These are phyloP conservation scores for Diaporthe sp. DNA, from an alignment of 2,329 filamentous ascomycete genomes.

Conservation along the genomic window DNA sequence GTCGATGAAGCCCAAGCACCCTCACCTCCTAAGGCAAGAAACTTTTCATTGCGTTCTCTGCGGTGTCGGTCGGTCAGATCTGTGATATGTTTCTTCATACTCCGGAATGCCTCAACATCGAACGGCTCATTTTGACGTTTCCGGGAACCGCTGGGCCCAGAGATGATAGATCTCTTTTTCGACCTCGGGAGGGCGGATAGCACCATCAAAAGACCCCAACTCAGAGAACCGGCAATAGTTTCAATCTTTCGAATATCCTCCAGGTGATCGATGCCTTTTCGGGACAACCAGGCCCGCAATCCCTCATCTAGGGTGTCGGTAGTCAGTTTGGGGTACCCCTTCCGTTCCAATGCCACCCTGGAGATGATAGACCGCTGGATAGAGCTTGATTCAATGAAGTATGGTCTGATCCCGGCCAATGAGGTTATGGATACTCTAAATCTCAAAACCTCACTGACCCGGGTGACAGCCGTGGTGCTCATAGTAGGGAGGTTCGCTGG, in stretches of 20 bases:
- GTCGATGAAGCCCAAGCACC: background rate
- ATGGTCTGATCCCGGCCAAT: background rate
- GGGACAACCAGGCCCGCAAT: background rate
- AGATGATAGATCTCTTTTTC: background rate
- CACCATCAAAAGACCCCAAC: background rate
- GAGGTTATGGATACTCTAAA: background rate
- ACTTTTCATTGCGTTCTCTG: background rate
- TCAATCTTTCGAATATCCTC: background rate
- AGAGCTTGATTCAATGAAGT: background rate
- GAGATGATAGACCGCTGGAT: background rate
- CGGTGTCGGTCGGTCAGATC: background rate
- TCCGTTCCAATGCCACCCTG: background rate
- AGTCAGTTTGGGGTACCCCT: background rate
- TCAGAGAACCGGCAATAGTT: background rate
- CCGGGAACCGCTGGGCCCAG: background rate
- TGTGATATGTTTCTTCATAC: background rate
- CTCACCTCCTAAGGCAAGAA: background rate
- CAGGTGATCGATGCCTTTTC: background rate
- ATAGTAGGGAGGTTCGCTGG: background rate
- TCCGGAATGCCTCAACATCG: background rate
- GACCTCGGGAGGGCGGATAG: background rate
- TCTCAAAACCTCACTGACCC: background rate
- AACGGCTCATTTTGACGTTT: background rate
- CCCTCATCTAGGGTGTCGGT: background rate
- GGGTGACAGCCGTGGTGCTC: background rate